Evolutionary conservation across 441 rosid species (phyloP), one percentile per base, ranked within the genome.

Genomic region (Pelargonium citronellum): DNA sequence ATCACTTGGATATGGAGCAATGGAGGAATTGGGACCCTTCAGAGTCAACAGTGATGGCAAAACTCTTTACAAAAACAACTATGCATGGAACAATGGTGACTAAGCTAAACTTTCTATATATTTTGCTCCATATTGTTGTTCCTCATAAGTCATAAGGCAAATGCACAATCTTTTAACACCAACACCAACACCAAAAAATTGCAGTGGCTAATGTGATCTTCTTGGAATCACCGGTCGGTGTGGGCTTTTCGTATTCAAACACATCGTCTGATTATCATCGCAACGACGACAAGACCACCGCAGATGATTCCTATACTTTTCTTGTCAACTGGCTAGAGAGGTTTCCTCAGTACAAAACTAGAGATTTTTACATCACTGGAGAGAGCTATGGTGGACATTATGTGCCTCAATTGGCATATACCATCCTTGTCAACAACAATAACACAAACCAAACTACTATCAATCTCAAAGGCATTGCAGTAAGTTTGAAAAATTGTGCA

Each of bases 361-460:
- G 75, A 2, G 82, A 83, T 67, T 79, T 80, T 15, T 83, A 27
- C 57, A 80, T 83, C 37, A 1, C 79, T 0, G 79, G 84, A 15
- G 83, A 82, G 79, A 79, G 86, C 58, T 82, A 82, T 60, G 83
- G 79, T 1, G 80, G 85, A 0, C 83, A 83, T 61, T 83, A 76
- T 13, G 82, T 69, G 6, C 82, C 86, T 57, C 83, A 83, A 68
- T 79, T 83, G 5, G 83, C 84, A 4, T 65, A 68, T 64, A 71
- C 75, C 17, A 61, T 81, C 64, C 77, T 80, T 2, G n/a, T 13
- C 5, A 57, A 67, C 47, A 80, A 73, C 77, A 74, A 73, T 19
- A 69, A 61, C 71, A 39, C 72, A 2, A 77, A 73, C 13, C 43
- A 41, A 6, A 72, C 73, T 12, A 4, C 27, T 13, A 73, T 78